Percentiles rank a stretch among this genome's conserved stretches.
These are phyloP conservation scores for Lotmaria passim DNA, from an alignment of 208 protist species.

Conservation along the genomic window DNA sequence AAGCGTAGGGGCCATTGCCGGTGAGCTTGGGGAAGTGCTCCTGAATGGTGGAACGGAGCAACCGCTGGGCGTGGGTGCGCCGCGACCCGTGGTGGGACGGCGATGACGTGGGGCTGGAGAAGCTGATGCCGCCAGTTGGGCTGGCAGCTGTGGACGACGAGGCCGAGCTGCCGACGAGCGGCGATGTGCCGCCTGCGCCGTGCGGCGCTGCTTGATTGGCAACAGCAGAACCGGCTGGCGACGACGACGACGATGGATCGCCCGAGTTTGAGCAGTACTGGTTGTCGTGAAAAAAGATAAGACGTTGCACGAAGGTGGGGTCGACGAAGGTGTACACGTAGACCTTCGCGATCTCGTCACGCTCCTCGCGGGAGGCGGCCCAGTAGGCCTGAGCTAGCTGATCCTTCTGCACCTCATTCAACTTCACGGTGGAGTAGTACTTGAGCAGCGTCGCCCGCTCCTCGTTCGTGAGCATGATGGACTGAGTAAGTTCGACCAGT, in stretches of 20 bases:
- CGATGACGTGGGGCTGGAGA: neutral
- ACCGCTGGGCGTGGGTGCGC: slow-evolving; percentile 69
- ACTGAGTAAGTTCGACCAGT: too few relatives aligned
- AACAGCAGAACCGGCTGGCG: neutral
- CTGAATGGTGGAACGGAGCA: slow-evolving; percentile 82
- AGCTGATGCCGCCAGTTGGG: slow-evolving; percentile 4
- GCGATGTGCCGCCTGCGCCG: slow-evolving; percentile 1
- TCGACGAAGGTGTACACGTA: slow-evolving; percentile 82
- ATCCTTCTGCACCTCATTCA: slow-evolving; percentile 68
- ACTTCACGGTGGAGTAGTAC: slow-evolving; percentile 71
- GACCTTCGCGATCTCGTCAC: slow-evolving; percentile 66
- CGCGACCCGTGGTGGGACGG: slow-evolving; percentile 24
- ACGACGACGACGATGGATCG: neutral
- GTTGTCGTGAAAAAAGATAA: slow-evolving; percentile 67
- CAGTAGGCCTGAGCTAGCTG: slow-evolving; percentile 76
- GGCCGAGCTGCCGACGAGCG: slow-evolving; percentile 10
- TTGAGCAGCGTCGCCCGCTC: slow-evolving; percentile 64
- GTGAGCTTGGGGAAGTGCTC: slow-evolving; percentile 80
- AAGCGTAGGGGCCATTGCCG: slow-evolving; percentile 61
- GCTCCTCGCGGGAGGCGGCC: slow-evolving; percentile 66
- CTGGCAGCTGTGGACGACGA: slow-evolving; percentile 17
- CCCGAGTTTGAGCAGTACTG: neutral
- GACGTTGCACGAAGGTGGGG: slow-evolving; percentile 72
- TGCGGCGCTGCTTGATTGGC: neutral
- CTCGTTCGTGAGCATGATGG: slow-evolving; percentile 68